Evolutionary conservation across 1,139 yeast species (phyloP).

Genomic region (Suhomyces ambrosiae): DNA sequence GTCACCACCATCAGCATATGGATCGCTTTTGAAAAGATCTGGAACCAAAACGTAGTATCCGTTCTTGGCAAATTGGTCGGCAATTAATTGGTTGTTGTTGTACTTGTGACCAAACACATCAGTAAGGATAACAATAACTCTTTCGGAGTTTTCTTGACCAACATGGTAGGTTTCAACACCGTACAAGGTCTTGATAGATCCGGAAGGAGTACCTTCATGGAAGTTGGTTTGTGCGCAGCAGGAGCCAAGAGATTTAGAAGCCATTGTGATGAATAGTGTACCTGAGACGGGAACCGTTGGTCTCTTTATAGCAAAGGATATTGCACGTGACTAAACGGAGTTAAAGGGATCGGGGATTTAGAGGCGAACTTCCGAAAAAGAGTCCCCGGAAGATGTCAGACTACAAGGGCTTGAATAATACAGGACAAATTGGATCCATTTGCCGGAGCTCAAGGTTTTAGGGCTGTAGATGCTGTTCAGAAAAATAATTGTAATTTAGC

Average conservation of each 20-base stretch:
- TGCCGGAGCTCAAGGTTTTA: no score
- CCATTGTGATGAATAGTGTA: constrained; percentile 38
- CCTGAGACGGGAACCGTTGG: not conserved
- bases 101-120: constrained; percentile 68
- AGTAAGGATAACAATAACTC: constrained; percentile 62
- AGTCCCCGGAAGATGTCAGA: no score
- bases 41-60: constrained; percentile 72
- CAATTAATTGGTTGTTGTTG: constrained; percentile 60
- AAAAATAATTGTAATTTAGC: no score
- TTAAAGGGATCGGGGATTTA: no score
- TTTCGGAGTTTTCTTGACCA: constrained; percentile 48
- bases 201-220: constrained; percentile 57
- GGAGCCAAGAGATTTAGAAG: constrained; percentile 54
- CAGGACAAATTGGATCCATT: no score
- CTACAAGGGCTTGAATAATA: no score
- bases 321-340: no score
- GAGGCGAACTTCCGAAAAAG: no score
- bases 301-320: no score
- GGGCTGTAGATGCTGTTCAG: no score
- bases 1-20: constrained; percentile 30
- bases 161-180: constrained; percentile 58
- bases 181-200: constrained; percentile 40
- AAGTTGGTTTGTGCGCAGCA: constrained; percentile 48
- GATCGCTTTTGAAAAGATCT: constrained; percentile 67
- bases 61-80: constrained; percentile 64